Evolutionary conservation across 164 flowering plant genomes (phyloP).

Genomic region (Vitis vinifera): ASM3070453v1 NC_081818.1:901501-902000

Average conservation of each 20-base stretch:
- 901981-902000: not conserved
- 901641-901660: constrained; percentile 86
- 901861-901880: constrained; percentile 61
- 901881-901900: constrained; percentile 53
- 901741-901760: not conserved
- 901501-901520: constrained; percentile 3
- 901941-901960: not conserved
- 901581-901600: constrained; percentile 52
- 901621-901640: constrained; percentile 92
- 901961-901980: not conserved
- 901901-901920: constrained; percentile 28
- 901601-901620: constrained; percentile 63
- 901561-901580: constrained; percentile 88
- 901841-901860: constrained; percentile 54
- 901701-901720: no score
- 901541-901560: constrained; percentile 89
- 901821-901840: constrained; percentile 64
- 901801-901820: constrained; percentile 73
- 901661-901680: constrained; percentile 58
- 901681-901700: constrained; percentile 87
- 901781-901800: constrained; percentile 90
- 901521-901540: constrained; percentile 86
- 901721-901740: not conserved
- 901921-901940: constrained; percentile 39
- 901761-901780: constrained; percentile 62